Evolutionary conservation across 1,139 yeast genomes (phyloP).

Genomic region (Taphrina communis): DNA sequence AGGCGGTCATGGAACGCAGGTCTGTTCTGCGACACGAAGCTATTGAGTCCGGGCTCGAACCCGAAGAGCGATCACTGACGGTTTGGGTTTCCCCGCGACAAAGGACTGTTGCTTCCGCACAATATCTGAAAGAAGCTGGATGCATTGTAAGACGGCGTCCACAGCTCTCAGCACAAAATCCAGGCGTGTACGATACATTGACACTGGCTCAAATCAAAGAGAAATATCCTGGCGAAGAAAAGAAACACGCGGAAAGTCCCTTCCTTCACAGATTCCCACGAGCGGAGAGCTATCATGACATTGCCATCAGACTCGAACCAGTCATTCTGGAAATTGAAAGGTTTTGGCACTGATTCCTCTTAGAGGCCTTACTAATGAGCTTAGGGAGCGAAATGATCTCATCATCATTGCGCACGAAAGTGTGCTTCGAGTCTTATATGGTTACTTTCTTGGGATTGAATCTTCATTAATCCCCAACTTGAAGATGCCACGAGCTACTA

Average conservation of each 20-base stretch:
- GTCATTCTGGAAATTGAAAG: conserved; percentile 59
- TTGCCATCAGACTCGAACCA: conserved; percentile 94
- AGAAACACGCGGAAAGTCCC: conserved; percentile 72
- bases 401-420: conserved; percentile 93
- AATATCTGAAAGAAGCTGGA: conserved; percentile 62
- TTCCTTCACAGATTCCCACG: conserved; percentile 92
- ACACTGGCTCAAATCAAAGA: conserved; percentile 63
- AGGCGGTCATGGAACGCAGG: conserved; percentile 54
- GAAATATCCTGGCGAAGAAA: conserved; percentile 72
- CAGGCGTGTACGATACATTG: conserved; percentile 83
- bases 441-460: conserved; percentile 90
- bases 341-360: neutral
- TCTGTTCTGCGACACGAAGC: conserved; percentile 46
- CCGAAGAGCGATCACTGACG: conserved; percentile 40
- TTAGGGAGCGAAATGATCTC: conserved; percentile 86
- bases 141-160: conserved; percentile 73
- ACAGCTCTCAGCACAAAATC: conserved; percentile 84
- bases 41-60: conserved; percentile 20
- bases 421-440: conserved; percentile 83
- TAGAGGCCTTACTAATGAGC: conserved; percentile 54
- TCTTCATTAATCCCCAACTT: conserved; percentile 67
- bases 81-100: conserved; percentile 93
- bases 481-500: conserved; percentile 32
- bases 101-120: conserved; percentile 82
- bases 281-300: conserved; percentile 93